Conservation (phyloP, 202 grass and related monocot species). For the Schoenoplectus tabernaemontani region DNA sequence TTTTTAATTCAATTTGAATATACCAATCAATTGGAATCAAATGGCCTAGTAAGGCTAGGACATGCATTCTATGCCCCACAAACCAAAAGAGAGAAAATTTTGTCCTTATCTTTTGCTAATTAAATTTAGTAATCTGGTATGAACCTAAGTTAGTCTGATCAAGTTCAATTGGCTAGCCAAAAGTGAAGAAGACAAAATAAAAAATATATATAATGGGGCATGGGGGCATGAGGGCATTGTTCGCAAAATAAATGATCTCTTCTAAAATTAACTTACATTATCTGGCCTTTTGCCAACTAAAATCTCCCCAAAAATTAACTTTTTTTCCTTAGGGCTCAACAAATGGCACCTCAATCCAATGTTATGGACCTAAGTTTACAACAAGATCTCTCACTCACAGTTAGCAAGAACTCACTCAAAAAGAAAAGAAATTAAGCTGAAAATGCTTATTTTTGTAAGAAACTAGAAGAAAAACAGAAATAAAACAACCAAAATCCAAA, state of each 20-base stretch:
- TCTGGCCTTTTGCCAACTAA: not conserved
- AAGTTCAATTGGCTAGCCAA: not conserved
- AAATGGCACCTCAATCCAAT: constrained; percentile 20
- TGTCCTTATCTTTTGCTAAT: not conserved
- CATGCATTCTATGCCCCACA: not conserved
- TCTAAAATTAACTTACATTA: not conserved
- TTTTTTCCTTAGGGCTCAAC: not conserved
- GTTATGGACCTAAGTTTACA: too few relatives aligned
- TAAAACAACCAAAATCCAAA: too few relatives aligned
- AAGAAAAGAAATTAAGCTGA: too few relatives aligned
- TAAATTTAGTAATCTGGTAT: not conserved
- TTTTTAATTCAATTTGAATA: not conserved
- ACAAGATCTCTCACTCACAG: too few relatives aligned
- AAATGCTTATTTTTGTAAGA: too few relatives aligned
- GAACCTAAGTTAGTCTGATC: not conserved
- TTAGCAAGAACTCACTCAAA: too few relatives aligned
- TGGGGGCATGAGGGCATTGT: not conserved
- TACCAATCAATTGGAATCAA: not conserved
- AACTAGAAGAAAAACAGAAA: too few relatives aligned
- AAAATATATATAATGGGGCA: not conserved
- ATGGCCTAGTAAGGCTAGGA: not conserved
- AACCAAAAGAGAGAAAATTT: not conserved
- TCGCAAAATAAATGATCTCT: not conserved
- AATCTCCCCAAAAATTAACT: not conserved
- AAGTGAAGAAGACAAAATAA: not conserved